These are phyloP conservation scores for Lupinus albus DNA, from an alignment of 306 rosid genomes.

Conservation along the genomic window DNA sequence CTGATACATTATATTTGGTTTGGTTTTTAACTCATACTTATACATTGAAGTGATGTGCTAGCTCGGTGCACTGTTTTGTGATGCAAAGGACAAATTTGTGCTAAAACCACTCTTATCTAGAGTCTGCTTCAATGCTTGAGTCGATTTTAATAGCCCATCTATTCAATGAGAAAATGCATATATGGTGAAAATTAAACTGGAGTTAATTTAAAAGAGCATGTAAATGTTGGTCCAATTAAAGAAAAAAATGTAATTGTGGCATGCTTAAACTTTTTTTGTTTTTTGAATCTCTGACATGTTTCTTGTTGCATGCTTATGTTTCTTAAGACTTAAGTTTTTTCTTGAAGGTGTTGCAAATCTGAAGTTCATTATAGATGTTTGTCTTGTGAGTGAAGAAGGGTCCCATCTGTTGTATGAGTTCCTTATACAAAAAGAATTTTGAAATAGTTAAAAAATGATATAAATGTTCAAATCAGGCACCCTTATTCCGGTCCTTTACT, in stretches of 20 bases:
- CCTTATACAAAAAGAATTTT: neutral
- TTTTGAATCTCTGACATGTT: no score
- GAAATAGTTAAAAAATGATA: neutral
- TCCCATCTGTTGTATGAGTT: neutral
- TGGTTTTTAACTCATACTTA: neutral
- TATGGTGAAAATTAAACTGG: neutral
- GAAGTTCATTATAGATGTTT: neutral
- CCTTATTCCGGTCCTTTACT: neutral
- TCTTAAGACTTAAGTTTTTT: neutral
- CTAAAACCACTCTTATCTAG: no score
- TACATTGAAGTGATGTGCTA: neutral
- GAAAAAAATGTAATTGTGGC: constrained; percentile 1
- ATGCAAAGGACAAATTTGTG: no score
- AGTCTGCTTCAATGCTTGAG: no score
- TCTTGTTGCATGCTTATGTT: neutral
- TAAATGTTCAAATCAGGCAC: neutral
- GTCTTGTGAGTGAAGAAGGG: neutral
- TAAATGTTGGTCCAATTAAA: neutral
- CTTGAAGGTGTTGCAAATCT: neutral
- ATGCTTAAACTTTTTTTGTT: no score
- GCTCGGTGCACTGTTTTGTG: neutral
- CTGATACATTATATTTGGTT: neutral
- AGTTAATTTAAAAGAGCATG: neutral
- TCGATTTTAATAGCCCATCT: no score
- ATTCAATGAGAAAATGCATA: no score